phyloP scores from a whole-genome alignment of 345 rosid species.

The Linum trigynum region DNA sequence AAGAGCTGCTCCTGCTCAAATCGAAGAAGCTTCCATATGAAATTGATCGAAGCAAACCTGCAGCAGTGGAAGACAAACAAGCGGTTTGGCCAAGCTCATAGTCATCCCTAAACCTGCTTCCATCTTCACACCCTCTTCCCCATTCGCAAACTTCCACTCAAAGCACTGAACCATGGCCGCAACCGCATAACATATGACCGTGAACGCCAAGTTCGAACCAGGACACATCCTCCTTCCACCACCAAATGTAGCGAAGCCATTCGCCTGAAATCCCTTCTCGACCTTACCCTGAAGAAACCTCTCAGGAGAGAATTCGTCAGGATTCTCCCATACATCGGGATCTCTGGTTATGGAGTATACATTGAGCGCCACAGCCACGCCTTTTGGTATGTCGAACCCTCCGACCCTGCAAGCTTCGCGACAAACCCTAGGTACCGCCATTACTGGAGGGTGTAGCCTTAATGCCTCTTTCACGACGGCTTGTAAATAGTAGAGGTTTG shows the following conservation, averaged over 20 bases:
- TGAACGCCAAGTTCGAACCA: neutral
- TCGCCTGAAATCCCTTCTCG: neutral
- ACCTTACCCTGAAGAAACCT: slow-evolving; percentile 3
- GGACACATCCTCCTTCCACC: slow-evolving; percentile 18
- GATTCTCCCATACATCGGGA: slow-evolving; percentile 8
- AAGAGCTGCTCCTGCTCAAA: too few relatives aligned
- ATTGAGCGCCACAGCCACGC: neutral
- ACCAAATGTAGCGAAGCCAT: slow-evolving; percentile 8
- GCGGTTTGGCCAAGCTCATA: neutral
- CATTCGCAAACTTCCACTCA: slow-evolving; percentile 5
- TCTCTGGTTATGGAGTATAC: slow-evolving; percentile 14
- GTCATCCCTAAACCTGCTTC: neutral
- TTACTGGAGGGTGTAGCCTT: slow-evolving; percentile 7
- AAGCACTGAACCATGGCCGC: slow-evolving; percentile 16
- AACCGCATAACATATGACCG: neutral
- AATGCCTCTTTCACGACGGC: slow-evolving; percentile 16
- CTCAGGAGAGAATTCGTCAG: slow-evolving; percentile 13
- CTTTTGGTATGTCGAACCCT: slow-evolving; percentile 11
- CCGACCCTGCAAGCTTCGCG: slow-evolving; percentile 12
- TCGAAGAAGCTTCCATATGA: too few relatives aligned
- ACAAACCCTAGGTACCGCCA: neutral
- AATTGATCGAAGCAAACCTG: too few relatives aligned
- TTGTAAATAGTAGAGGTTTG: slow-evolving; percentile 13
- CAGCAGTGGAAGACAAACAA: neutral
- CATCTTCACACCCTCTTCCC: neutral